Evolutionary conservation across 257 asterid species (phyloP), one percentile per base, ranked within the genome.

Genomic region (Coffea canephora): DNA sequence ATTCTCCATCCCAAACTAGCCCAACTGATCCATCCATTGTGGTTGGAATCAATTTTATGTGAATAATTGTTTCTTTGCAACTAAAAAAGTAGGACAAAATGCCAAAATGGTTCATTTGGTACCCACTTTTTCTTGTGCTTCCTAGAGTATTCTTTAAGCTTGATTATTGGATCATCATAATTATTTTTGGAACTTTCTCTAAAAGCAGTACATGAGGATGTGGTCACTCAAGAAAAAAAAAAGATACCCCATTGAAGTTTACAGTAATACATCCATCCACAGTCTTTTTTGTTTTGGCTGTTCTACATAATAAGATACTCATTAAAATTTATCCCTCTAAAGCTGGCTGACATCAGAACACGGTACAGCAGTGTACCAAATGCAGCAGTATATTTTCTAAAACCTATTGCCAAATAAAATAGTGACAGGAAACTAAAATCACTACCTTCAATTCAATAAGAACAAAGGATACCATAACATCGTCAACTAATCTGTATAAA

Each of bases 21-120:
- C 79, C 79, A 46, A 76, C 16, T 45, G 36, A 15, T 76, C 79
- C 64, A 15, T 76, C 79, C 64, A 64, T 76, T 45, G 45, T 76
- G 18, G 14, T 76, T 62, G 43, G 36, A 64, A 70, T 18, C 21
- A 71, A 71, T 62, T 45, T 14, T 18, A 5, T 61, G 31, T 2
- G 8, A 19, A 36, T 55, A 23, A 4, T 19, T 55, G 6, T 41
- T 27, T 11, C 1, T 19, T 27, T 21, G 1, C 1, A 1, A 61
- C 9, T 34, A 13, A 76, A 64, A 31, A 50, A 45, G 31, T 25
- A 45, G 61, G 55, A 23, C 49, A 76, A 64, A 45, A 36, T 10
- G 73, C 73, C 49, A 76, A 76, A 45, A 76, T 64, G 73, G 73
- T 48, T 36, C 73, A 64, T 62, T 8, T 27, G 50, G 49, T 43